Conservation (phyloP, 2,329 filamentous ascomycete genomes). For the Talaromyces sp. region DNA sequence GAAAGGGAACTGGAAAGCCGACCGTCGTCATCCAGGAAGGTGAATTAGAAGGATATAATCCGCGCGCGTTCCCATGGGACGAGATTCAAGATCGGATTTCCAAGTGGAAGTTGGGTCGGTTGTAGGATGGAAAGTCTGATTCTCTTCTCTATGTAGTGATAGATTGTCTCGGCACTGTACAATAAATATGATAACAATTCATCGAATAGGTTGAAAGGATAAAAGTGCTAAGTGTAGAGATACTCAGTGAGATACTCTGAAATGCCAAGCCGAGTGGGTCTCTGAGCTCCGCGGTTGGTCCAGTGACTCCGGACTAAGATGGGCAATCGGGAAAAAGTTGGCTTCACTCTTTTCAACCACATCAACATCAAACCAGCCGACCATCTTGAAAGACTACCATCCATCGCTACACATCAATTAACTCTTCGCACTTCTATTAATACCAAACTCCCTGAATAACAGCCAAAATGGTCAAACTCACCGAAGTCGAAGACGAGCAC, state of each 20-base stretch:
- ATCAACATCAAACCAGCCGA: slow-evolving; percentile 30
- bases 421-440: no score
- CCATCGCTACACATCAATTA: neutral
- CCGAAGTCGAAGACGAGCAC: slow-evolving; percentile 95
- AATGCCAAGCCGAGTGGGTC: slow-evolving; percentile 18
- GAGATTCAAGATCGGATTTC: slow-evolving; percentile 85
- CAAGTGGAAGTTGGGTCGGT: slow-evolving; percentile 73
- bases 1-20: slow-evolving; percentile 77
- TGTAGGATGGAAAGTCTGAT: slow-evolving; percentile 35
- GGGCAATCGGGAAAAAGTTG: slow-evolving; percentile 39
- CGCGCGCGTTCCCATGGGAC: slow-evolving; percentile 72
- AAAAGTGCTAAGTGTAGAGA: neutral
- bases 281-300: slow-evolving; percentile 27
- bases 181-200: neutral
- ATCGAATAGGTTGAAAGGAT: neutral
- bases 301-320: neutral
- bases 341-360: slow-evolving; percentile 7
- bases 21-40: slow-evolving; percentile 95
- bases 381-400: slow-evolving; percentile 3
- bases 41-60: slow-evolving; percentile 65
- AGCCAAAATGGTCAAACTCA: slow-evolving; percentile 82
- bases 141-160: slow-evolving; percentile 3
- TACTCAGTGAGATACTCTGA: neutral
- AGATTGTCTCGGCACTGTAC: slow-evolving; percentile 7
- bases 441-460: neutral